Evolutionary conservation across 2,329 filamentous ascomycete genomes (phyloP), one percentile per base, ranked within the genome.

Genomic region (Thielaviopsis musarum): DNA sequence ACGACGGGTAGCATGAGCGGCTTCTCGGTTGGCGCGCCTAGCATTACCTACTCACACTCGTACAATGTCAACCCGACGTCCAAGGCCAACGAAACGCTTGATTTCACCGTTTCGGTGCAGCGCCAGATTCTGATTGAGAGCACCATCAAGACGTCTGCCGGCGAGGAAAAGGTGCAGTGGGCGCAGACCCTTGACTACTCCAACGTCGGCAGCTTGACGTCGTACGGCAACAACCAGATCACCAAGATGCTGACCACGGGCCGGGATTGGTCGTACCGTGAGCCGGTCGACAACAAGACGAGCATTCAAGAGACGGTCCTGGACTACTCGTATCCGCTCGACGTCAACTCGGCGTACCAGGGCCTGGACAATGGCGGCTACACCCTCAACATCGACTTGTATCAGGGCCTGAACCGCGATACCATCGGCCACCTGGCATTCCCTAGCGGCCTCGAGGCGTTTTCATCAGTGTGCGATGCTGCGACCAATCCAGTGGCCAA

Each of bases 371-470:
- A 63, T 1, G 61, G 61, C 24, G 60, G 52, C 10, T 57, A 66
- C 30, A 63, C 57, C 6, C 26, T 72, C 62, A 69, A 71, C 59
- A 66, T 69, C 19, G 64, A 71, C n/a, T 19, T 67, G 49, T 66
- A 71, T 26, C 76, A 79, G 63, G 72, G 72, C 1, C 65, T 75
- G 49, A 60, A 68, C 5, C 62, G 74, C 34, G 66, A 69, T 19
- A 66, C 75, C 1, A 60, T 64, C 0, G 76, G 76, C 10, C 64
- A 66, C 5, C 65, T 71, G 5, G 72, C 75, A 6, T 76, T 86
- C 56, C 79, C 83, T 0, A 80, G 76, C 0, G 81, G 81, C 1
- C 69, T 85, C 2, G 79, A 85, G 63, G 78, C 76, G 0, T 84
- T 3, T 54, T 17, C 30, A 7, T 34, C 30, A 15, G 21, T 28